Base-by-base conservation (phyloP, 768 basidiomycete species). In the Nevesoporus exiguus region DNA sequence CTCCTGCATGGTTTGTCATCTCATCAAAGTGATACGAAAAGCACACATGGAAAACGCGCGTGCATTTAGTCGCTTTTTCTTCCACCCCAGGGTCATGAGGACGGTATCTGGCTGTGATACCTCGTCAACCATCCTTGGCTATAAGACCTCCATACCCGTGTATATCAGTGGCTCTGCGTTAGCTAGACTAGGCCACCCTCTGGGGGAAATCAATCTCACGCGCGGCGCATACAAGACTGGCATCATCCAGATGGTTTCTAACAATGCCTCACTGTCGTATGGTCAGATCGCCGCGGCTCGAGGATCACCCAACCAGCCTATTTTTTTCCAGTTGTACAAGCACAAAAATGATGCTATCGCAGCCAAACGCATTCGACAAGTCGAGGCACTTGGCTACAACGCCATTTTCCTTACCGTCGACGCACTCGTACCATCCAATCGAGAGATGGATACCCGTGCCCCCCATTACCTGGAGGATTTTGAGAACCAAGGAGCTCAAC, bases 401-500 rank as follows among this genome's bases (percentile, higher is more conserved):
- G 93, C 90, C 1, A 89, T 98, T 54, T 92, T 92, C 68, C 76
- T 98, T 51, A 97, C 94, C 2, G 93, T 96, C 3, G 94, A 98
- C 70, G 89, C 91, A 0, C 76, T 90, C n/a, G 82, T 88, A 37
- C 76, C 86, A 2, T 87, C 90, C 9, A 93, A 93, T 61, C 79
- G 93, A 43, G 90, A 93, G 69, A 73, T 78, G 51, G 90, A 93
- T 62, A 81, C 83, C 39, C 79, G 81, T 51, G 80, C 78, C 54
- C 80, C 82, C 11, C 86, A 76, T 64, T 74, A 73, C 49, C 53
- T 78, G 21, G 85, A 84, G 61, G 86, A 80, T 39, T 71, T 80
- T 50, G 83, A 86, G 64, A 71, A 65, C 36, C 53, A 59, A 47
- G 76, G 75, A 44, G 54, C 53, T 11, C 54, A 57, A 61, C 63